phyloP scores from a whole-genome alignment of 176 grass and related monocot species.

The Cocos nucifera region DNA sequence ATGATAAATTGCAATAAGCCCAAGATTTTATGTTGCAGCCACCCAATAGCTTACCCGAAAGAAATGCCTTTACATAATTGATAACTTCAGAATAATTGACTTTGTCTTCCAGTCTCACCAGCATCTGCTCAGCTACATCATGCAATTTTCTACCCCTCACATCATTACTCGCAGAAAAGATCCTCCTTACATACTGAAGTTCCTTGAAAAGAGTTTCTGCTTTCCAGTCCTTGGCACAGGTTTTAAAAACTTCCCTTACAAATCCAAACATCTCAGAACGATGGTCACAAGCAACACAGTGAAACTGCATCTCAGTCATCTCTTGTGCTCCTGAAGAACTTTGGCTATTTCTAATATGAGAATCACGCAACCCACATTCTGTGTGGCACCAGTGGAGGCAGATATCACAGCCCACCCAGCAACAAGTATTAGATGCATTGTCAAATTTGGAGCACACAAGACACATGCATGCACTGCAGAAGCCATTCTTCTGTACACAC shows the following conservation, averaged over 20 bases:
- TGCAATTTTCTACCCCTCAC: slow-evolving; percentile 49
- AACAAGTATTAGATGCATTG: slow-evolving; percentile 78
- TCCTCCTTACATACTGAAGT: slow-evolving; percentile 62
- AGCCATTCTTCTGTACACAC: slow-evolving; percentile 53
- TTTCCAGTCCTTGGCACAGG: slow-evolving; percentile 72
- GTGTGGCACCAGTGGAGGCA: slow-evolving; percentile 99
- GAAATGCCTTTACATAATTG: slow-evolving; percentile 56
- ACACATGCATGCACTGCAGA: slow-evolving; percentile 92
- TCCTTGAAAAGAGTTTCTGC: slow-evolving; percentile 56
- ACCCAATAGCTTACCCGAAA: slow-evolving; percentile 60
- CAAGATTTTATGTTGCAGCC: slow-evolving; percentile 8
- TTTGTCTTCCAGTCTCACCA: slow-evolving; percentile 52
- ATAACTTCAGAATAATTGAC: slow-evolving; percentile 52
- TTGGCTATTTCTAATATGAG: slow-evolving; percentile 49
- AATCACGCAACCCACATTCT: slow-evolving; percentile 59
- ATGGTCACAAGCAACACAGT: slow-evolving; percentile 75
- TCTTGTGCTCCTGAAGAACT: slow-evolving; percentile 28
- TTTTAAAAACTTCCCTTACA: slow-evolving; percentile 86
- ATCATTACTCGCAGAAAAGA: slow-evolving; percentile 74
- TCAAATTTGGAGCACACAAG: slow-evolving; percentile 80
- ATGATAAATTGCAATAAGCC: background rate
- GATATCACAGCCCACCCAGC: slow-evolving; percentile 91
- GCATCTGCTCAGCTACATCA: slow-evolving; percentile 55
- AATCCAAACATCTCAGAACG: slow-evolving; percentile 97
- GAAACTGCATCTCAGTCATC: slow-evolving; percentile 54